These are phyloP conservation scores for Podaxis sp. DNA, from an alignment of 768 basidiomycete genomes.

Conservation along the genomic window DNA sequence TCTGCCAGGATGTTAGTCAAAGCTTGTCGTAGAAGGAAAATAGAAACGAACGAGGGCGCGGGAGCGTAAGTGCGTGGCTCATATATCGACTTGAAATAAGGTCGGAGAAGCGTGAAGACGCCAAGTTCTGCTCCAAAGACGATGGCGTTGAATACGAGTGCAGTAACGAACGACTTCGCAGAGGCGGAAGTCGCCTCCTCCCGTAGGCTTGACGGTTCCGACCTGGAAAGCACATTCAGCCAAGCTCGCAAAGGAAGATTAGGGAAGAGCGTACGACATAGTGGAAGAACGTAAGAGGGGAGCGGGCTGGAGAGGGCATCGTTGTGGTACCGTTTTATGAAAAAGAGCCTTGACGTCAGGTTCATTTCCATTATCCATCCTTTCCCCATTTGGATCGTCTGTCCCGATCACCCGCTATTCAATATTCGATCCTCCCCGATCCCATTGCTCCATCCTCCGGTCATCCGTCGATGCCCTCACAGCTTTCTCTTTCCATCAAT, in stretches of 20 bases:
- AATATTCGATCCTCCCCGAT: neutral
- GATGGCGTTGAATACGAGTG: constrained; percentile 77
- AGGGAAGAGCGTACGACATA: neutral
- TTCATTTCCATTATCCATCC: neutral
- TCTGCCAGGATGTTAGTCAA: constrained; percentile 27
- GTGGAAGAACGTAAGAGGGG: neutral
- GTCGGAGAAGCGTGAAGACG: constrained; percentile 79
- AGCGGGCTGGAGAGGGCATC: neutral
- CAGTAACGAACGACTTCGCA: constrained; percentile 77
- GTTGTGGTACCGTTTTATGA: neutral
- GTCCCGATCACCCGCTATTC: neutral
- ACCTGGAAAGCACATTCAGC: constrained; percentile 28
- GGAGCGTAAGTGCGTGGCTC: constrained; percentile 78
- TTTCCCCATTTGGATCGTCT: constrained; percentile 1
- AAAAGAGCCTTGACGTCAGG: constrained; percentile 7
- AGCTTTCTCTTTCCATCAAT: neutral
- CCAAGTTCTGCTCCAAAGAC: constrained; percentile 71
- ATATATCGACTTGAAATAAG: constrained; percentile 86
- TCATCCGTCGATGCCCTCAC: neutral
- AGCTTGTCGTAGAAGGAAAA: neutral
- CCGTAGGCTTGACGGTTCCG: constrained; percentile 23
- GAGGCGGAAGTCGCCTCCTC: constrained; percentile 56
- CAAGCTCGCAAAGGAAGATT: too few species aligned
- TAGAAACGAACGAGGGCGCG: constrained; percentile 34
- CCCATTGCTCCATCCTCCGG: neutral